phyloP scores from a whole-genome alignment of 768 basidiomycete genomes.

The Pleurotus salmoneostramineus region DNA sequence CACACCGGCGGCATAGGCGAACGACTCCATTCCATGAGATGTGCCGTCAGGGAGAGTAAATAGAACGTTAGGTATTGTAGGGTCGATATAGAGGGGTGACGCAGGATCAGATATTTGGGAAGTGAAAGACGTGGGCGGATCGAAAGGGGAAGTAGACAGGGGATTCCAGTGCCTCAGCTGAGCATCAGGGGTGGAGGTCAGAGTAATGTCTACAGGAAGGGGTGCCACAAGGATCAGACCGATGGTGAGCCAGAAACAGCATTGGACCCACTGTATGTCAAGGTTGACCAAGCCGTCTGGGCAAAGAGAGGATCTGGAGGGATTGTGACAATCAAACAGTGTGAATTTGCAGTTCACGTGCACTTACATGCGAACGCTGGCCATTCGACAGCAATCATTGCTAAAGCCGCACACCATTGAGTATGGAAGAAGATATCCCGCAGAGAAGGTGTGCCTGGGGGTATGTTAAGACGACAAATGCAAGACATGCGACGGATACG shows the following conservation, averaged over 20 bases:
- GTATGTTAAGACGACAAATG: neutral
- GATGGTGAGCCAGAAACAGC: slow-evolving; percentile 5
- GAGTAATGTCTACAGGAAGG: slow-evolving; percentile 58
- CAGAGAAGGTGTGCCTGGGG: slow-evolving; percentile 82
- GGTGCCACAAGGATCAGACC: slow-evolving; percentile 6
- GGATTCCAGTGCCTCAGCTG: slow-evolving; percentile 63
- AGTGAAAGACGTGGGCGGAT: slow-evolving; percentile 67
- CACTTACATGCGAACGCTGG: slow-evolving; percentile 86
- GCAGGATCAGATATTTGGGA: slow-evolving; percentile 66
- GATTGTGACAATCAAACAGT: slow-evolving; percentile 8
- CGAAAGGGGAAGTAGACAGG: slow-evolving; percentile 48
- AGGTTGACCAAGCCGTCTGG: slow-evolving; percentile 85
- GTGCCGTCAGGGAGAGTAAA: slow-evolving; percentile 64
- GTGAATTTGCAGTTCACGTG: neutral
- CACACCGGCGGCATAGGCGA: slow-evolving; percentile 82
- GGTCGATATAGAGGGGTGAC: slow-evolving; percentile 78
- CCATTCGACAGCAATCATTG: slow-evolving; percentile 96
- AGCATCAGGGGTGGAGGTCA: slow-evolving; percentile 41
- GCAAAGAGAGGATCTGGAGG: slow-evolving; percentile 80
- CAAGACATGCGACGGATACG: slow-evolving; percentile 23
- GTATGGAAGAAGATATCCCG: slow-evolving; percentile 92
- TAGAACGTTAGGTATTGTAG: slow-evolving; percentile 62
- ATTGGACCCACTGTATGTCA: slow-evolving; percentile 57
- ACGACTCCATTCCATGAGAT: slow-evolving; percentile 72
- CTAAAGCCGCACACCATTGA: slow-evolving; percentile 85